These are phyloP conservation scores for Selenicereus undatus DNA, from an alignment of 148 eudicot species.

Conservation along the genomic window DNA sequence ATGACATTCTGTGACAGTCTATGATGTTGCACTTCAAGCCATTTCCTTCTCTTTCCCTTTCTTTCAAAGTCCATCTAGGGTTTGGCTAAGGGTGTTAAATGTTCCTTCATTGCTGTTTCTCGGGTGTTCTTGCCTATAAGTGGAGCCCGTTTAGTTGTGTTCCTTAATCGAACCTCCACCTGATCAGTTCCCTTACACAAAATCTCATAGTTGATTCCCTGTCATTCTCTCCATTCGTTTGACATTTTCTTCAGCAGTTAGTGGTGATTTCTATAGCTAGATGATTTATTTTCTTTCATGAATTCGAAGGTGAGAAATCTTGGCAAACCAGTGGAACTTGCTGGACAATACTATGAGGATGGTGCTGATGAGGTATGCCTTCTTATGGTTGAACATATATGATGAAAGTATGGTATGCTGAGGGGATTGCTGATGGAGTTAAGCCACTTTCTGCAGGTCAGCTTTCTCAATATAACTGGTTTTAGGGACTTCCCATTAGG, in stretches of 20 bases:
- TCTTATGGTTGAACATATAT: slow-evolving; percentile 2
- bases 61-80: not conserved
- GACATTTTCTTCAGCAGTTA: not conserved
- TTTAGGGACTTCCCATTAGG: slow-evolving; percentile 96
- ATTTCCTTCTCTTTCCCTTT: not conserved
- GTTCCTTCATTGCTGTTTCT: not conserved
- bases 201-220: not conserved
- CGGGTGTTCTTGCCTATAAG: not conserved
- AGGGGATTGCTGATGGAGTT: slow-evolving; percentile 13
- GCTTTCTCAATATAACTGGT: slow-evolving; percentile 91
- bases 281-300: slow-evolving; percentile 7
- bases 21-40: not conserved
- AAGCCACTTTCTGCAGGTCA: slow-evolving; percentile 51
- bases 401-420: not conserved
- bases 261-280: not conserved
- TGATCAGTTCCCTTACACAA: not conserved
- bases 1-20: not conserved
- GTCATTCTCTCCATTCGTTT: not conserved
- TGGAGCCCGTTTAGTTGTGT: not conserved
- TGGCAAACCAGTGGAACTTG: slow-evolving; percentile 99
- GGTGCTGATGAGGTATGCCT: slow-evolving; percentile 97
- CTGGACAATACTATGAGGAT: slow-evolving; percentile 84
- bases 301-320: slow-evolving; percentile 81
- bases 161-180: not conserved
- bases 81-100: not conserved